These are phyloP conservation scores for Eremothecium gossypii DNA, from an alignment of 1,139 yeast species.

Conservation along the genomic window DNA sequence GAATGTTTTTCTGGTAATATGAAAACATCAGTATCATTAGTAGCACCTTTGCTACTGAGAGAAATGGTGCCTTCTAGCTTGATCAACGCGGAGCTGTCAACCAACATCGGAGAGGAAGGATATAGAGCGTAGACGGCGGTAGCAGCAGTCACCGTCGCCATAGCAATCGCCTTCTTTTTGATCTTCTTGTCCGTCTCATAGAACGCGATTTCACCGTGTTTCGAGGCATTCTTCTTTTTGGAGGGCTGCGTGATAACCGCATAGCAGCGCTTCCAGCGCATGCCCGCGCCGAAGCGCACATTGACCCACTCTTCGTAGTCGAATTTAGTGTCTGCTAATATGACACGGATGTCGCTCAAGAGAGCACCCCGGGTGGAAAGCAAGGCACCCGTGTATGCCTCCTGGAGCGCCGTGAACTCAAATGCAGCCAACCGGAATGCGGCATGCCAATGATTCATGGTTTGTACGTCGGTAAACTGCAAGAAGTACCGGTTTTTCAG, in stretches of 20 bases:
- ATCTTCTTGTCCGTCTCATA: constrained; percentile 53
- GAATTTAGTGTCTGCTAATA: constrained; percentile 75
- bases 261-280: constrained; percentile 95
- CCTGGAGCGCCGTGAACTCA: constrained; percentile 77
- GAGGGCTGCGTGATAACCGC: constrained; percentile 77
- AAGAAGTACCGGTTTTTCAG: constrained; percentile 76
- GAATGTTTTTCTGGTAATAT: constrained; percentile 93
- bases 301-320: constrained; percentile 92
- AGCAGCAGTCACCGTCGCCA: constrained; percentile 72
- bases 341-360: constrained; percentile 75
- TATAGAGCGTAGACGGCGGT: constrained; percentile 82
- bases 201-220: constrained; percentile 47
- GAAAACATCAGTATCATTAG: constrained; percentile 73
- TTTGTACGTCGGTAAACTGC: constrained; percentile 57
- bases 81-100: constrained; percentile 80
- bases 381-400: constrained; percentile 92
- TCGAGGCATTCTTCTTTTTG: constrained; percentile 34
- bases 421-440: constrained; percentile 72
- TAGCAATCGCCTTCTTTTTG: constrained; percentile 51
- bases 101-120: constrained; percentile 72
- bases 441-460: constrained; percentile 60
- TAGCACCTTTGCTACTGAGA: constrained; percentile 51
- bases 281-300: constrained; percentile 90
- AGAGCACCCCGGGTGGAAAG: constrained; percentile 81
- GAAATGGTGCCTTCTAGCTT: constrained; percentile 76